Evolutionary conservation across 352 stramenopile genomes (phyloP).

Genomic region (Pythium aristosporum): DNA sequence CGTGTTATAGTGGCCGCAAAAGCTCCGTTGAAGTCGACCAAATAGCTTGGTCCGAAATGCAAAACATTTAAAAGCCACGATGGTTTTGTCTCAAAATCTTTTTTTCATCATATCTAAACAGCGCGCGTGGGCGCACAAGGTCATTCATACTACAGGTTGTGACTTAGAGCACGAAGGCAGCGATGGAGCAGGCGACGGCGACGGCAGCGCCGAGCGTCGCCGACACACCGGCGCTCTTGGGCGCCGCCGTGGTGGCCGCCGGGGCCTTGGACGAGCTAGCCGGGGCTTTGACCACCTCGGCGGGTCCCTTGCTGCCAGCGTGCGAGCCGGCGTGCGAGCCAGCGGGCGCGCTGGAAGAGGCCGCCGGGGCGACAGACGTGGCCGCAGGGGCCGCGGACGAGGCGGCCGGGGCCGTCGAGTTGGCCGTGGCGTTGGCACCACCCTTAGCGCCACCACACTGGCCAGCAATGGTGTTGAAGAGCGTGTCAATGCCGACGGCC

Average conservation of each 20-base stretch:
- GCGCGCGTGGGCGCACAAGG: background rate
- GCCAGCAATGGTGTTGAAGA: slow-evolving; percentile 17
- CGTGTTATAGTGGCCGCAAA: too few species aligned
- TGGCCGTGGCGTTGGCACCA: slow-evolving; percentile 3
- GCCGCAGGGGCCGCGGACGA: background rate
- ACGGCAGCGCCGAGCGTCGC: slow-evolving; percentile 23
- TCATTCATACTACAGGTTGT: slow-evolving; percentile 3
- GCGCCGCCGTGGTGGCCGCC: slow-evolving; percentile 9
- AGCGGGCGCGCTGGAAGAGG: too few species aligned
- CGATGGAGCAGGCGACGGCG: slow-evolving; percentile 24
- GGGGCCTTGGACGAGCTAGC: background rate
- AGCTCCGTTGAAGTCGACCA: too few species aligned
- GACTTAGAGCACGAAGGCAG: slow-evolving; percentile 23
- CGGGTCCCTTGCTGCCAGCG: background rate
- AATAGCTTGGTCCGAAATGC: too few species aligned
- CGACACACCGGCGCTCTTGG: slow-evolving; percentile 19
- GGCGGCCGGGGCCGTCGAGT: slow-evolving; percentile 3
- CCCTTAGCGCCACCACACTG: slow-evolving; percentile 1
- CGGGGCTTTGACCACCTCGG: background rate
- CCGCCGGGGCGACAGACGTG: background rate
- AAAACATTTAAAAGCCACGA: background rate
- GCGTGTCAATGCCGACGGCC: background rate
- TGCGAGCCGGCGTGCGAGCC: background rate
- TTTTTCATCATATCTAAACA: slow-evolving; percentile 12
- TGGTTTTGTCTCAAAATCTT: slow-evolving; percentile 5